These are phyloP conservation scores for Cyberlindnera americana DNA, from an alignment of 805 yeast species.

Conservation along the genomic window DNA sequence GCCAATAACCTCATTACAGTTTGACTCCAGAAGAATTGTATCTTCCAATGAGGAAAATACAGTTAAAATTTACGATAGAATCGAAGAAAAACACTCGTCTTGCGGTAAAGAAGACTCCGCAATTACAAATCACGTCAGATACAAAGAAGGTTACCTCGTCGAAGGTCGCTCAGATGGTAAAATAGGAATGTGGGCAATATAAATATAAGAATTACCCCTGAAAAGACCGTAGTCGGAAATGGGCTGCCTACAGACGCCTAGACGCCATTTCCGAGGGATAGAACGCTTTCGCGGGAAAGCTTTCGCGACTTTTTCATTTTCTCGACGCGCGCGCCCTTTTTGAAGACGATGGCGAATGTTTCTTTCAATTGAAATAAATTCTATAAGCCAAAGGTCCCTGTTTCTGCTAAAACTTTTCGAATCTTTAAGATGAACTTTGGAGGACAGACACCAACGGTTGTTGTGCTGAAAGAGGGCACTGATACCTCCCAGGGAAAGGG, in stretches of 20 bases:
- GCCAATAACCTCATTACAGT: slow-evolving; percentile 53
- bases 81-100: slow-evolving; percentile 48
- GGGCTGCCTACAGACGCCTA: too few relatives aligned
- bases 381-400: too few relatives aligned
- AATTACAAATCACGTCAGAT: slow-evolving; percentile 41
- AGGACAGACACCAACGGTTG: slow-evolving; percentile 96
- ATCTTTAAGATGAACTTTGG: slow-evolving; percentile 91
- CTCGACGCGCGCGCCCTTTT: slow-evolving; percentile 1
- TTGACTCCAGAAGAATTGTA: slow-evolving; percentile 56
- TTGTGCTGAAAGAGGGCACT: slow-evolving; percentile 96
- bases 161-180: slow-evolving; percentile 62
- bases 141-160: slow-evolving; percentile 61
- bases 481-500: slow-evolving; percentile 96
- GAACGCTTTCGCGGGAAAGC: too few relatives aligned
- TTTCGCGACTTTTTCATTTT: too few relatives aligned
- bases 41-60: slow-evolving; percentile 46
- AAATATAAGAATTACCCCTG: background rate
- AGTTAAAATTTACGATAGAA: slow-evolving; percentile 57
- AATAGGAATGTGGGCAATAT: slow-evolving; percentile 62
- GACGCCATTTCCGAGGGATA: too few relatives aligned
- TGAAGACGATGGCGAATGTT: slow-evolving; percentile 9
- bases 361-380: too few relatives aligned
- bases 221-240: too few relatives aligned
- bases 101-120: slow-evolving; percentile 38
- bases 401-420: too few relatives aligned